phyloP scores from a whole-genome alignment of 2,329 filamentous ascomycete species.

The Arachnomyces sp. region DNA sequence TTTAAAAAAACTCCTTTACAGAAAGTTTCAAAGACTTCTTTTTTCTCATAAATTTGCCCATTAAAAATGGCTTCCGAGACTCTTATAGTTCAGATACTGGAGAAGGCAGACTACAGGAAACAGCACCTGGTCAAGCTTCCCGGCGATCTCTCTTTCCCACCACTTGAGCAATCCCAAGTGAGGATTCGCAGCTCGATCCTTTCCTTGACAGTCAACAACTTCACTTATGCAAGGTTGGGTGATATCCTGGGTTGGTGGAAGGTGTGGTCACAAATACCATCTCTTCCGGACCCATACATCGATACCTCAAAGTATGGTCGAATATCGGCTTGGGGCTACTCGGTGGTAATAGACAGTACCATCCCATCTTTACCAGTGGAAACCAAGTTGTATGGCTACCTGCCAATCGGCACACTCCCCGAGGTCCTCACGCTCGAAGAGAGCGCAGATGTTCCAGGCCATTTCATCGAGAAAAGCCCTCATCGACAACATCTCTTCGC shows the following conservation, averaged over 20 bases:
- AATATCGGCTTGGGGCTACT: conserved; percentile 21
- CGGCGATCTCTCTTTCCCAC: conserved; percentile 9
- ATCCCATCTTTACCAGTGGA: conserved; percentile 9
- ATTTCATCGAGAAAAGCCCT: conserved; percentile 14
- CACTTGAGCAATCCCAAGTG: conserved; percentile 13
- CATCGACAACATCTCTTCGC: conserved; percentile 15
- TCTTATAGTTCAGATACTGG: conserved; percentile 16
- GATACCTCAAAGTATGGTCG: conserved; percentile 16
- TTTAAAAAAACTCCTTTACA: too few relatives aligned
- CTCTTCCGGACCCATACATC: conserved; percentile 13
- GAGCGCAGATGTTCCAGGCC: conserved; percentile 7
- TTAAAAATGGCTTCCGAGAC: background rate
- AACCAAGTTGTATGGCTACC: conserved; percentile 16
- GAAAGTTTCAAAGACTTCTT: too few relatives aligned
- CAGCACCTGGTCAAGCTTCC: conserved; percentile 17
- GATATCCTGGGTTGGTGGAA: conserved; percentile 20
- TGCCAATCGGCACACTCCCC: conserved; percentile 19
- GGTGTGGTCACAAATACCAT: conserved; percentile 17
- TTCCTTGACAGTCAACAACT: conserved; percentile 19
- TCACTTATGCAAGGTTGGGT: conserved; percentile 16
- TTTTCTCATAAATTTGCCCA: too few relatives aligned
- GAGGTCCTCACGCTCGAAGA: conserved; percentile 15
- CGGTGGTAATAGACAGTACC: conserved; percentile 16
- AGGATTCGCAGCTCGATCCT: conserved; percentile 15
- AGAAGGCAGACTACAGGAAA: conserved; percentile 16